Conservation (phyloP, 2,329 filamentous ascomycete genomes). For the Paracoccidioides lutzii region DNA sequence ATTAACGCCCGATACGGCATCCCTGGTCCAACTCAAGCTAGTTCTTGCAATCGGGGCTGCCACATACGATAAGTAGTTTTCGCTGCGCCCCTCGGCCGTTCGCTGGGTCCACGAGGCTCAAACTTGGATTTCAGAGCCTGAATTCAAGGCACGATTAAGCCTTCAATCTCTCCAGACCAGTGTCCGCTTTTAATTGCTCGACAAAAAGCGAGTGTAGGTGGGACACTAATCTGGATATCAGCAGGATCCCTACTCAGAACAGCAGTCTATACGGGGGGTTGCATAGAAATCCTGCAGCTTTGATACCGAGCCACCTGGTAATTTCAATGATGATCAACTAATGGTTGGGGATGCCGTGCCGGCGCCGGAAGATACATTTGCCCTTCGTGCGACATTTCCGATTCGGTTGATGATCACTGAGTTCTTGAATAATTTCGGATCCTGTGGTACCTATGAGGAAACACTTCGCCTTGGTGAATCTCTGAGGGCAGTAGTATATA, state of each 20-base stretch:
- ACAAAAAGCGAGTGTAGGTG: conserved; percentile 19
- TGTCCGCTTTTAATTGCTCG: conserved; percentile 23
- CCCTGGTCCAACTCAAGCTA: conserved; percentile 33
- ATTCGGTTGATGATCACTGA: conserved; percentile 34
- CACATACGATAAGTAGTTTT: conserved; percentile 27
- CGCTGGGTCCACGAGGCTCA: conserved; percentile 27
- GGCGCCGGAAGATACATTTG: conserved; percentile 24
- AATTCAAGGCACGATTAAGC: conserved; percentile 20
- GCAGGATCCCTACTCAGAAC: conserved; percentile 29
- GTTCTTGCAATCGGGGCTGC: conserved; percentile 31
- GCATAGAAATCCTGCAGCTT: conserved; percentile 28
- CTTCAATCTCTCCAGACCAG: conserved; percentile 23
- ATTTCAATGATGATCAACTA: conserved; percentile 27
- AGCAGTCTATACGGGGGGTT: conserved; percentile 33
- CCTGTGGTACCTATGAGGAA: conserved; percentile 35
- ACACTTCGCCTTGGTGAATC: conserved; percentile 37
- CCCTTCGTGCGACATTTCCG: conserved; percentile 33
- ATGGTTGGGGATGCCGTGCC: conserved; percentile 10
- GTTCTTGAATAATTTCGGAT: conserved; percentile 37
- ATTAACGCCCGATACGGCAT: conserved; percentile 29
- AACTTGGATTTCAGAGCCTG: conserved; percentile 21
- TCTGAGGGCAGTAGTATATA: conserved; percentile 32
- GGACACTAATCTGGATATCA: conserved; percentile 24
- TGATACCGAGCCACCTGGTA: conserved; percentile 26
- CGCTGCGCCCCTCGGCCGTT: conserved; percentile 30